Conservation (phyloP, 2,329 filamentous ascomycete genomes). For the Fusarium succisae region DNA sequence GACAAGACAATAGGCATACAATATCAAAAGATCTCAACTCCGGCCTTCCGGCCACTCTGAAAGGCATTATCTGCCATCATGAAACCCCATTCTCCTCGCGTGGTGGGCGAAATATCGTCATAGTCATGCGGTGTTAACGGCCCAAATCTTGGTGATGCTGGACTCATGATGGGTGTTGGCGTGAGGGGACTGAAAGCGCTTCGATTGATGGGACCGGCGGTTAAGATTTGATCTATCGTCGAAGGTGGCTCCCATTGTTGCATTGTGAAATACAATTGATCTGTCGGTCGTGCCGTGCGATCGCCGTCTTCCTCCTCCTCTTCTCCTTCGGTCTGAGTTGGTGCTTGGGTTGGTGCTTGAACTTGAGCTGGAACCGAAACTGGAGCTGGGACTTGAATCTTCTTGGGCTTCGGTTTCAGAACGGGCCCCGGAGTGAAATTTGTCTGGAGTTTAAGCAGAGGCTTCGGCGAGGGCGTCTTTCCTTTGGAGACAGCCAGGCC, state of each 20-base stretch:
- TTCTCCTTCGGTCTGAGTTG: constrained; percentile 22
- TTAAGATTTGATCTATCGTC: constrained; percentile 58
- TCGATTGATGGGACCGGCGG: constrained; percentile 34
- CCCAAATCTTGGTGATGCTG: constrained; percentile 47
- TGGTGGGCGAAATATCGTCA: constrained; percentile 70
- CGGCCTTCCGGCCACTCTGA: constrained; percentile 55
- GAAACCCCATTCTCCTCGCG: constrained; percentile 70
- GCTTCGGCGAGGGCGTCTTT: constrained; percentile 42
- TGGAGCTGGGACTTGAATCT: not conserved
- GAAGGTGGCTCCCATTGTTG: constrained; percentile 43
- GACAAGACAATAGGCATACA: not conserved
- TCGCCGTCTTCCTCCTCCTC: constrained; percentile 48
- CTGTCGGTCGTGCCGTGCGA: constrained; percentile 51
- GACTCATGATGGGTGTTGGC: constrained; percentile 37
- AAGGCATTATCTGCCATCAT: constrained; percentile 62
- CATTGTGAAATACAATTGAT: constrained; percentile 42
- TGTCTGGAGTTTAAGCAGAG: constrained; percentile 55
- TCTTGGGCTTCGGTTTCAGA: constrained; percentile 25
- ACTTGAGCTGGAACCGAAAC: not conserved
- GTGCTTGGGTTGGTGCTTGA: not conserved
- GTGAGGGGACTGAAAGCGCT: constrained; percentile 36
- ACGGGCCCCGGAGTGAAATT: constrained; percentile 46
- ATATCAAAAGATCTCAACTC: constrained; percentile 52
- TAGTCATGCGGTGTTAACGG: constrained; percentile 67
- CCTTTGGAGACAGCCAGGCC: constrained; percentile 41